Percentiles rank a stretch among this genome's conserved stretches.
These are phyloP conservation scores for Tolypocladium ophioglossoides DNA, from an alignment of 2,329 filamentous ascomycete genomes.

Conservation along the genomic window DNA sequence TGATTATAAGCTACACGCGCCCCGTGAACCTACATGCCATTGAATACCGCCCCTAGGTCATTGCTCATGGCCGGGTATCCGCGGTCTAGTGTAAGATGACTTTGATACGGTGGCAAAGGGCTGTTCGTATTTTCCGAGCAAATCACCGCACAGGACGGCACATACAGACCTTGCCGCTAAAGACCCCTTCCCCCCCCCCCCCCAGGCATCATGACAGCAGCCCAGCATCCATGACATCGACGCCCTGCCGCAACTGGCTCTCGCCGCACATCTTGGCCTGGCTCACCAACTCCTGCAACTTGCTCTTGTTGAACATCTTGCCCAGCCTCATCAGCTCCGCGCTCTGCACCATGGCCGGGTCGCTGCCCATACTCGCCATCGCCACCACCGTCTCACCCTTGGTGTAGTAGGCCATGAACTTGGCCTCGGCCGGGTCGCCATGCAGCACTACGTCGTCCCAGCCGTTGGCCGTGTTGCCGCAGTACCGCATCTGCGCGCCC, in stretches of 20 bases:
- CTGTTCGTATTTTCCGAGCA: too few relatives aligned
- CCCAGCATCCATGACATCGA: constrained; percentile 36
- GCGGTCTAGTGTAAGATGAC: too few relatives aligned
- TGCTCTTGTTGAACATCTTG: constrained; percentile 73
- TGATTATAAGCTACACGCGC: too few relatives aligned
- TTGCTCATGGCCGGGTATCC: too few relatives aligned
- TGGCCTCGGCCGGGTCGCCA: constrained; percentile 64
- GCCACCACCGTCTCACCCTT: constrained; percentile 81
- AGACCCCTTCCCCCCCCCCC: neutral
- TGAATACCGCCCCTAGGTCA: too few relatives aligned
- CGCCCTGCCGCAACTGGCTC: constrained; percentile 57
- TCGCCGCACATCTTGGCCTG: constrained; percentile 73
- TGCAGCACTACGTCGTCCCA: constrained; percentile 80
- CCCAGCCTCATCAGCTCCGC: constrained; percentile 75
- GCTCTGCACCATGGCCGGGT: constrained; percentile 74
- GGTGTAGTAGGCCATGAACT: constrained; percentile 84
- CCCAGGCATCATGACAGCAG: neutral
- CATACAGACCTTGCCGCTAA: neutral
- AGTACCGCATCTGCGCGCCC: constrained; percentile 83
- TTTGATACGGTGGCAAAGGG: too few relatives aligned
- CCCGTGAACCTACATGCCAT: too few relatives aligned
- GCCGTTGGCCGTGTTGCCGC: constrained; percentile 70
- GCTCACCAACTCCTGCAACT: constrained; percentile 76
- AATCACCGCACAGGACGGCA: too few relatives aligned
- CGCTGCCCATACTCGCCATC: constrained; percentile 81